phyloP scores from a whole-genome alignment of 2,329 filamentous ascomycete genomes.

The Tricladium varicosporioides region DNA sequence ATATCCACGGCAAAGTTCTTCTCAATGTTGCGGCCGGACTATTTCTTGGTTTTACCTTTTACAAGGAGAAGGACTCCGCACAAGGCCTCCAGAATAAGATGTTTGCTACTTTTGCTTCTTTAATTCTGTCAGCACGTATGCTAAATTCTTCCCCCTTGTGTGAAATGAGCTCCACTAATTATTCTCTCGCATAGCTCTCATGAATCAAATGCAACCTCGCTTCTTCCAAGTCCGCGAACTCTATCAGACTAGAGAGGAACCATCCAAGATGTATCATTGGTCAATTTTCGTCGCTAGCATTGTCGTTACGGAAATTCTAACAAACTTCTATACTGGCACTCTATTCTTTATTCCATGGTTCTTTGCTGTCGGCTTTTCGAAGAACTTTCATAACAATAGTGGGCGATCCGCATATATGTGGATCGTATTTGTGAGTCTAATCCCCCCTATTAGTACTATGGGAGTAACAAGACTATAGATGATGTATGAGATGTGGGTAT shows the following conservation, averaged over 20 bases:
- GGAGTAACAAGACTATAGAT: slow-evolving; percentile 35
- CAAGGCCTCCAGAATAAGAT: slow-evolving; percentile 58
- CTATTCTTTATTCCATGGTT: slow-evolving; percentile 79
- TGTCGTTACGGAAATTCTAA: slow-evolving; percentile 78
- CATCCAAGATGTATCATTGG: slow-evolving; percentile 30
- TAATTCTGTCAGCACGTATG: slow-evolving; percentile 34
- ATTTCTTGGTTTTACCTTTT: slow-evolving; percentile 66
- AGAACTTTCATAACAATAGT: slow-evolving; percentile 23
- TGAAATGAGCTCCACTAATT: too few relatives aligned
- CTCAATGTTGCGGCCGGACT: slow-evolving; percentile 52
- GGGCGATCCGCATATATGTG: slow-evolving; percentile 53
- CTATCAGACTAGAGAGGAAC: slow-evolving; percentile 47
- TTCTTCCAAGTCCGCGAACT: slow-evolving; percentile 64
- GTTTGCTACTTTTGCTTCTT: slow-evolving; percentile 11
- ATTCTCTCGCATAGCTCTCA: slow-evolving; percentile 39
- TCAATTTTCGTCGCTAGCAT: slow-evolving; percentile 9
- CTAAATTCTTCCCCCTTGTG: slow-evolving; percentile 44
- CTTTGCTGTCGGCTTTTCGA: slow-evolving; percentile 37
- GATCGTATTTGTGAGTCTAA: slow-evolving; percentile 44
- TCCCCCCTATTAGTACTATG: too few relatives aligned
- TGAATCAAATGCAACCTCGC: slow-evolving; percentile 65
- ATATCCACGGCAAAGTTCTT: slow-evolving; percentile 67
- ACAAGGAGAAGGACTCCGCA: slow-evolving; percentile 53
- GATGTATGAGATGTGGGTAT: slow-evolving; percentile 63
- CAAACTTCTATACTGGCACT: slow-evolving; percentile 69